Evolutionary conservation across 140 eudicot species (phyloP).

Genomic region (Erigeron philadelphicus): DNA sequence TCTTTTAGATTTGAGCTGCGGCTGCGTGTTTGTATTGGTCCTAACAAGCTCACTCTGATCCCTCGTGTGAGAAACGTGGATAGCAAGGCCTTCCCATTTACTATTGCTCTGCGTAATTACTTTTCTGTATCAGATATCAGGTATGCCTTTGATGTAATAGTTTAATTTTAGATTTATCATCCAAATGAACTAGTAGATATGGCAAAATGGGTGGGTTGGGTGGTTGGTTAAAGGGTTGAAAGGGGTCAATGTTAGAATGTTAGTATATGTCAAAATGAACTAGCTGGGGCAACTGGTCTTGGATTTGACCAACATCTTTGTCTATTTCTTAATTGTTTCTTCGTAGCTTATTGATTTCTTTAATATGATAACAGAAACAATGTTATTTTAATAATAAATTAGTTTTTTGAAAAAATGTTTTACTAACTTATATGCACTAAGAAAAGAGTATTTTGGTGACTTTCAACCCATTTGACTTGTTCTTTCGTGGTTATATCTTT

Average conservation of each 20-base stretch:
- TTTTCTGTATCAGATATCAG: constrained; percentile 89
- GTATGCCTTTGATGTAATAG: constrained; percentile 34
- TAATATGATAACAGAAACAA: not conserved
- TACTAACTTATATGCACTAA: too few relatives aligned
- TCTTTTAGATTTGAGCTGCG: constrained; percentile 75
- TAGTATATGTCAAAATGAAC: not conserved
- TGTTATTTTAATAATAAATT: not conserved
- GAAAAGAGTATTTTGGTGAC: not conserved
- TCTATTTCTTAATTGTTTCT: too few relatives aligned
- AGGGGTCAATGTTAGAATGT: not conserved
- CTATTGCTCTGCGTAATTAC: constrained; percentile 64
- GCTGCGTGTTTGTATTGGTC: constrained; percentile 52
- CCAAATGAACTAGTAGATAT: not conserved
- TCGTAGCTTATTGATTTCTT: not conserved
- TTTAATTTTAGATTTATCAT: constrained; percentile 10
- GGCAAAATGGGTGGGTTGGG: not conserved
- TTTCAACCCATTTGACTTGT: not conserved
- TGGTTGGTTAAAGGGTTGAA: not conserved
- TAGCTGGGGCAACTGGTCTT: not conserved
- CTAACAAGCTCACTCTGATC: constrained; percentile 63
- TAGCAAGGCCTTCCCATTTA: constrained; percentile 64
- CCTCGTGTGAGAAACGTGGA: constrained; percentile 83
- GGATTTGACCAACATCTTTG: too few relatives aligned
- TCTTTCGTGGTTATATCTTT: not conserved
- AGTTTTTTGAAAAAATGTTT: too few relatives aligned